These are phyloP conservation scores for Hibiscus mutabilis DNA, from an alignment of 345 rosid species.

Conservation along the genomic window DNA sequence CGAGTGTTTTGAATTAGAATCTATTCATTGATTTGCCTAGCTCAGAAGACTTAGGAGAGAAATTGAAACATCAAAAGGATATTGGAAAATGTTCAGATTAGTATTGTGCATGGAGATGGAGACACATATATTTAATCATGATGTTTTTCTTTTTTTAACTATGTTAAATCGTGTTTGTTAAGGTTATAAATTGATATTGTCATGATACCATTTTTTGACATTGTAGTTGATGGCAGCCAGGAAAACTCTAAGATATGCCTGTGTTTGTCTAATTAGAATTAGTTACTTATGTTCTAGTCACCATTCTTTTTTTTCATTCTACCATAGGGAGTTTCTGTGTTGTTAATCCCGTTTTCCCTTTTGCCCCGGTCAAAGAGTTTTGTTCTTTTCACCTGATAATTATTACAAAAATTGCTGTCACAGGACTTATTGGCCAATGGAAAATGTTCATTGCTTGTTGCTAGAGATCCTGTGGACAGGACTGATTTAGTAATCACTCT, in stretches of 20 bases:
- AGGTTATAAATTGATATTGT: neutral
- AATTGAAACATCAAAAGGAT: neutral
- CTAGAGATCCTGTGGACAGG: constrained; percentile 83
- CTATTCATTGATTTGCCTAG: neutral
- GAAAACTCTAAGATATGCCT: neutral
- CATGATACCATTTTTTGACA: neutral
- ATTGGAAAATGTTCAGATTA: neutral
- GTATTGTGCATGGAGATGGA: neutral
- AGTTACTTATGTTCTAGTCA: neutral
- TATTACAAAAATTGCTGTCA: constrained; percentile 16
- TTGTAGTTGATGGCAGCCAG: neutral
- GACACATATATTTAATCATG: neutral
- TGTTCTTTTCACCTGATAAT: neutral
- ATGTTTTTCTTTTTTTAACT: neutral
- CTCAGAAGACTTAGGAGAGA: neutral
- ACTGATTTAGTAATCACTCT: constrained; percentile 75
- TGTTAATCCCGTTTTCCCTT: neutral
- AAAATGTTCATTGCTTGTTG: constrained; percentile 81
- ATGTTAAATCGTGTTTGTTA: too few relatives aligned
- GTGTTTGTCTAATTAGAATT: neutral
- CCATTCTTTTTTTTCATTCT: neutral
- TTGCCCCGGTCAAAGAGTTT: neutral
- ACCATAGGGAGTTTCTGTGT: neutral
- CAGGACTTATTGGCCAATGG: constrained; percentile 81
- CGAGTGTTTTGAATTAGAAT: neutral